Conservation (phyloP, 768 basidiomycete species). For the Lentinula sp. region DNA sequence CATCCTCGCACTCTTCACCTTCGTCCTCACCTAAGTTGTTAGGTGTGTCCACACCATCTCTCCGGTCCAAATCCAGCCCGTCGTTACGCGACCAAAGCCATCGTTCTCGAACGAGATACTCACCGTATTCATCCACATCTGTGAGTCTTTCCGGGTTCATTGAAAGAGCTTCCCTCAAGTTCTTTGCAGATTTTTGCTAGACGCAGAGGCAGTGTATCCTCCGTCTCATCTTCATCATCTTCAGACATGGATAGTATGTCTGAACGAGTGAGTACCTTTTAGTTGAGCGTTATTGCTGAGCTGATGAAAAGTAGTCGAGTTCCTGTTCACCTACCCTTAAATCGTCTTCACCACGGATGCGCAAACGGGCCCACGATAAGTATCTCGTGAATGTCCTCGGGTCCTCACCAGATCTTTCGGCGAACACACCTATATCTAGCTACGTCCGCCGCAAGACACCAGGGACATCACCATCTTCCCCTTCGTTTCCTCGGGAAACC, state of each 20-base stretch:
- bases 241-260: conserved; percentile 17
- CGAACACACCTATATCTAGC: conserved; percentile 71
- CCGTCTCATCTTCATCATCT: conserved; percentile 30
- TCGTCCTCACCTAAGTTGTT: conserved; percentile 30
- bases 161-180: background rate
- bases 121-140: conserved; percentile 39
- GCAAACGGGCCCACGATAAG: conserved; percentile 36
- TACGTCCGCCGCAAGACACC: conserved; percentile 79
- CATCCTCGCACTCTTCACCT: conserved; percentile 39
- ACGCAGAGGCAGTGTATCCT: conserved; percentile 40
- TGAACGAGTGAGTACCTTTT: conserved; percentile 22
- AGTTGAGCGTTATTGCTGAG: background rate
- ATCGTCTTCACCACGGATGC: conserved; percentile 35
- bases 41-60: conserved; percentile 25
- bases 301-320: conserved; percentile 21
- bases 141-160: conserved; percentile 17
- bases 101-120: conserved; percentile 38
- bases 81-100: conserved; percentile 32
- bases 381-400: conserved; percentile 43
- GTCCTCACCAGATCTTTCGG: conserved; percentile 45
- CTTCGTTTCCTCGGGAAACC: conserved; percentile 49
- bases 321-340: conserved; percentile 30
- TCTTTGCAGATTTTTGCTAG: conserved; percentile 30
- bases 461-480: conserved; percentile 62
- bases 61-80: conserved; percentile 37